A percentile compares a stretch with the other conserved stretches of the same genome.
These are phyloP conservation scores for Chaetothyriales sp. DNA, from an alignment of 2,329 filamentous ascomycete genomes.

Conservation along the genomic window DNA sequence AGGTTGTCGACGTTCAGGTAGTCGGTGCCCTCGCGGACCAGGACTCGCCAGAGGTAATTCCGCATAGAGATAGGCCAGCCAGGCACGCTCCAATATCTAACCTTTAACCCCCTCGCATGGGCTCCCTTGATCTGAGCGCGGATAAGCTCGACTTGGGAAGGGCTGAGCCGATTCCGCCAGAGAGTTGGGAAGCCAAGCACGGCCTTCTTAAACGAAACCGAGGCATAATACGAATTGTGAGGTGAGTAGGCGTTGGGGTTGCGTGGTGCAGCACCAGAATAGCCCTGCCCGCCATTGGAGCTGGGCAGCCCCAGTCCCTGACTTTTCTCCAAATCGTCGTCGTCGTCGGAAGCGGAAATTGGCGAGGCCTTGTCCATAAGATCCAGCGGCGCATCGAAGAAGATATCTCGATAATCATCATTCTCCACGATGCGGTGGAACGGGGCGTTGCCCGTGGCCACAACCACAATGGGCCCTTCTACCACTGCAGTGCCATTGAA, in stretches of 20 bases:
- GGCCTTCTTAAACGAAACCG: conserved; percentile 33
- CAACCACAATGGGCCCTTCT: conserved; percentile 36
- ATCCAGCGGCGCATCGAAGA: conserved; percentile 40
- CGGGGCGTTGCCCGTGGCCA: conserved; percentile 39
- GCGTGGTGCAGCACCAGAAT: conserved; percentile 24
- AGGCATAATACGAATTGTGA: conserved; percentile 44
- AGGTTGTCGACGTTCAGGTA: conserved; percentile 46
- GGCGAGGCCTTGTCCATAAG: conserved; percentile 18
- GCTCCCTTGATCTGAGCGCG: conserved; percentile 38
- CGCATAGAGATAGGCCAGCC: conserved; percentile 39
- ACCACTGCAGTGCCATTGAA: conserved; percentile 31
- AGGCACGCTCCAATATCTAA: conserved; percentile 42
- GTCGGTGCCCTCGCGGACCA: conserved; percentile 40
- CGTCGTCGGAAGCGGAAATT: background rate
- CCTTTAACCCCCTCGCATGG: conserved; percentile 37
- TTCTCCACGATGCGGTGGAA: conserved; percentile 34
- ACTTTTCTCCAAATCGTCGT: conserved; percentile 19
- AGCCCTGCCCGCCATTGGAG: conserved; percentile 31
- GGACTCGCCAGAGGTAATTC: conserved; percentile 39
- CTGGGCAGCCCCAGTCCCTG: conserved; percentile 33
- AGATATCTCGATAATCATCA: conserved; percentile 37
- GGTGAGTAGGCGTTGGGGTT: conserved; percentile 30
- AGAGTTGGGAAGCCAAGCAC: conserved; percentile 11
- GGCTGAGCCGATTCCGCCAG: conserved; percentile 33
- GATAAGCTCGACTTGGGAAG: conserved; percentile 32